These are phyloP conservation scores for Scedosporium boydii DNA, from an alignment of 2,329 filamentous ascomycete species.

Conservation along the genomic window DNA sequence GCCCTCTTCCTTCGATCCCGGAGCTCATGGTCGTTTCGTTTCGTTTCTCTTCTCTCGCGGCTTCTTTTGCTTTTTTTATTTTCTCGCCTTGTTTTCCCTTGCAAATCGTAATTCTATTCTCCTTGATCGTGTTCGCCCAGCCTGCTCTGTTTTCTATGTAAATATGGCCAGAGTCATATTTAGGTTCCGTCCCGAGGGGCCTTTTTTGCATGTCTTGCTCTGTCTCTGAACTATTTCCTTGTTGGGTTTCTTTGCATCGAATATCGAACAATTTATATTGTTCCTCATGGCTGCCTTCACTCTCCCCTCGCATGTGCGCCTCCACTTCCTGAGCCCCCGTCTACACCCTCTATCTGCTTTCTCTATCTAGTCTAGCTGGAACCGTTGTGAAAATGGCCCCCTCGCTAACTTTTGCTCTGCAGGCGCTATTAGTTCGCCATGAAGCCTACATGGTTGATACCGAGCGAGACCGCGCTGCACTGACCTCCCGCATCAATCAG, in stretches of 20 bases:
- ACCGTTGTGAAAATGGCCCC: constrained; percentile 7
- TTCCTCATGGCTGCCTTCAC: neutral
- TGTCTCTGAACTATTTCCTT: neutral
- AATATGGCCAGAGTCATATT: neutral
- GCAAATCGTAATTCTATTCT: neutral
- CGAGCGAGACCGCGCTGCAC: constrained; percentile 69
- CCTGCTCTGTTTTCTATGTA: neutral
- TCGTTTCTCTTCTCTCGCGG: neutral
- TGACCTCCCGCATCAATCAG: constrained; percentile 62
- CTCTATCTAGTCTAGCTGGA: constrained; percentile 11
- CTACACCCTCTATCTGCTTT: constrained; percentile 4
- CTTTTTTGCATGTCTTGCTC: neutral
- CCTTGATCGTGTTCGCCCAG: neutral
- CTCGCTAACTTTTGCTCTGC: constrained; percentile 60
- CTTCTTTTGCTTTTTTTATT: neutral
- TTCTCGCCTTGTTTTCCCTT: neutral
- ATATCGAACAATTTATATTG: constrained; percentile 10
- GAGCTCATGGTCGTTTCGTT: neutral
- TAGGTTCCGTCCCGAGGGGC: neutral
- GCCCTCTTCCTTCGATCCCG: neutral
- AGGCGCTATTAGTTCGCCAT: constrained; percentile 87
- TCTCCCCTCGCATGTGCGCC: constrained; percentile 3
- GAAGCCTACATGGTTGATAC: constrained; percentile 91
- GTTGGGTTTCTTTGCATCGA: constrained; percentile 11
- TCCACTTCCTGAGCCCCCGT: constrained; percentile 12